Conservation (phyloP, 2,329 filamentous ascomycete species). For the Xenosphaeropsis pyriputrescens region DNA sequence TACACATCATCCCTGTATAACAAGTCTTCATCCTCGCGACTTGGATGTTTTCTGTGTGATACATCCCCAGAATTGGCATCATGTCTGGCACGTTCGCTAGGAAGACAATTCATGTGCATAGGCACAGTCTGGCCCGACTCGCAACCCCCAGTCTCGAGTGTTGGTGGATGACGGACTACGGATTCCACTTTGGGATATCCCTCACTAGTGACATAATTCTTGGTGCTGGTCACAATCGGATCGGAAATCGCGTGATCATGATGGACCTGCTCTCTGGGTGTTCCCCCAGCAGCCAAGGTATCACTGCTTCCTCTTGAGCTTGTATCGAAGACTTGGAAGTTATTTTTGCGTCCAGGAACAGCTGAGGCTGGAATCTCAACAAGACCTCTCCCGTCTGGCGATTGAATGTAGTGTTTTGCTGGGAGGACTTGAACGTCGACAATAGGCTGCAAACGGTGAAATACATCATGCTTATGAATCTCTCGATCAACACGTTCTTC, state of each 20-base stretch:
- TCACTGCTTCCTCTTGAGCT: constrained; percentile 1
- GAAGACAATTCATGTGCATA: neutral
- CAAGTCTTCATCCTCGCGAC: constrained; percentile 3
- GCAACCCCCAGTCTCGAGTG: constrained; percentile 6
- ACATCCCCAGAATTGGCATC: neutral
- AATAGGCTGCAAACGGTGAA: constrained; percentile 35
- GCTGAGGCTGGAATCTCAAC: constrained; percentile 28
- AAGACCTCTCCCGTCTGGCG: constrained; percentile 23
- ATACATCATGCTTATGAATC: constrained; percentile 36
- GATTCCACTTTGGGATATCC: constrained; percentile 12
- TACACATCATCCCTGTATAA: constrained; percentile 9
- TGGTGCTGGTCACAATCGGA: constrained; percentile 11
- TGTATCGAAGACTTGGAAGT: constrained; percentile 7
- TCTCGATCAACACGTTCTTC: constrained; percentile 33
- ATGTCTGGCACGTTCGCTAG: neutral
- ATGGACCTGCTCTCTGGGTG: neutral
- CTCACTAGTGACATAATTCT: constrained; percentile 9
- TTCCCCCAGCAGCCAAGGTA: neutral
- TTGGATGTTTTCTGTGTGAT: neutral
- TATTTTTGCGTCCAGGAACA: constrained; percentile 16
- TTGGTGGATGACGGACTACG: constrained; percentile 14
- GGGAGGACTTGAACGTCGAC: constrained; percentile 36
- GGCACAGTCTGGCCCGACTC: constrained; percentile 6
- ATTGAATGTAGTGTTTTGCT: constrained; percentile 26
- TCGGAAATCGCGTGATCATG: constrained; percentile 1